A percentile compares a stretch with the other conserved stretches of the same genome.
Evolutionary conservation across 2,329 filamentous ascomycete species (phyloP).

Genomic region (Calonectria hawksworthii): DNA sequence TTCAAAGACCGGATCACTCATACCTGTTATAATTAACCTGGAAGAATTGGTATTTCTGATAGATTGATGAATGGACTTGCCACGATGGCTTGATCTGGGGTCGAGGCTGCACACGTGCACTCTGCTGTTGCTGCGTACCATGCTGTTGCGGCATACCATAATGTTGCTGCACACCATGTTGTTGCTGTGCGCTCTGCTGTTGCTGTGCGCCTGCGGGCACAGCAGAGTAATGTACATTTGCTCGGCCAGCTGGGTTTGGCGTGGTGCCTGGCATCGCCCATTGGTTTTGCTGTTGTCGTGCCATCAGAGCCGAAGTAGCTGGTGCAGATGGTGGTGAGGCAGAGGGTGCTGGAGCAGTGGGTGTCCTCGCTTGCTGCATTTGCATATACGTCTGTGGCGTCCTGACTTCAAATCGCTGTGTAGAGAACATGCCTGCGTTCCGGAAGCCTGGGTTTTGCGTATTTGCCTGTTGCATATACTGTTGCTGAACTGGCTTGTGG

Average conservation of each 20-base stretch:
- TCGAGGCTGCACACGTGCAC: slow-evolving; percentile 20
- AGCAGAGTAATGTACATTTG: slow-evolving; percentile 19
- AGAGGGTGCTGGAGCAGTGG: not conserved
- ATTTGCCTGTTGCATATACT: slow-evolving; percentile 32
- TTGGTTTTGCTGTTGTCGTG: slow-evolving; percentile 25
- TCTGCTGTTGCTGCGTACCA: slow-evolving; percentile 17
- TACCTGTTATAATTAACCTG: slow-evolving; percentile 72
- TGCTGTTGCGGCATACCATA: no score
- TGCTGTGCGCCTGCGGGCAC: not conserved
- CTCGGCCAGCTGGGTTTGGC: slow-evolving; percentile 9
- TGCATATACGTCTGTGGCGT: slow-evolving; percentile 32
- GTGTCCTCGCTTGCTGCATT: not conserved
- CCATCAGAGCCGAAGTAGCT: not conserved
- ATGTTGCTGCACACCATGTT: slow-evolving; percentile 16
- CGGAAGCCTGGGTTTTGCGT: slow-evolving; percentile 30
- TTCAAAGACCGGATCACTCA: slow-evolving; percentile 20
- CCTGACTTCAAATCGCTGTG: slow-evolving; percentile 43
- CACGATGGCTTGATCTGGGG: slow-evolving; percentile 49
- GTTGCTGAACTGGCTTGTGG: not conserved
- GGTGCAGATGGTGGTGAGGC: not conserved
- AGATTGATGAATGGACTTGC: slow-evolving; percentile 57
- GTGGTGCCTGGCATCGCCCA: slow-evolving; percentile 21
- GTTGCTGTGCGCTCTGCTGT: slow-evolving; percentile 28
- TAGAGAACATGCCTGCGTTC: slow-evolving; percentile 28
- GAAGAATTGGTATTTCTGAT: slow-evolving; percentile 70